Percentiles rank a stretch among this genome's conserved stretches.
These are phyloP conservation scores for Vitis riparia DNA, from an alignment of 164 flowering plant species.

Conservation along the genomic window DNA sequence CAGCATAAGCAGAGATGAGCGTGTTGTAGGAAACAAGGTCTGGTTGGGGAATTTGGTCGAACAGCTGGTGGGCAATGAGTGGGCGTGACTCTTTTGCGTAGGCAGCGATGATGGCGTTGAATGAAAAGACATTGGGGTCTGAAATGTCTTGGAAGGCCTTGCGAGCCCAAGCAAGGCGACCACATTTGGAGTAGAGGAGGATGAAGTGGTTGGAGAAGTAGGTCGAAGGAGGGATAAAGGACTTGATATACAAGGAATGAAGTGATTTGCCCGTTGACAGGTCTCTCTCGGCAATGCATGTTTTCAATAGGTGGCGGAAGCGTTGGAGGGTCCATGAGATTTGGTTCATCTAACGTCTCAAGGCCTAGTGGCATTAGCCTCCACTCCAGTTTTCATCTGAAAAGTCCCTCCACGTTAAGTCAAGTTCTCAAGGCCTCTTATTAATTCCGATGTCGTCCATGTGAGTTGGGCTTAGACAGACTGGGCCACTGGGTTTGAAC, in stretches of 20 bases:
- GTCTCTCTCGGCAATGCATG: conserved; percentile 52
- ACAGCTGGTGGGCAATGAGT: conserved; percentile 57
- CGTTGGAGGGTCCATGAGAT: conserved; percentile 19
- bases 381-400: no score
- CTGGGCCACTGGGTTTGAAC: no score
- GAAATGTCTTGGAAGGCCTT: conserved; percentile 46
- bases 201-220: conserved; percentile 86
- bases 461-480: no score
- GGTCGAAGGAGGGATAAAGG: conserved; percentile 54
- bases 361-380: neutral
- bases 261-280: conserved; percentile 61
- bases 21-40: conserved; percentile 84
- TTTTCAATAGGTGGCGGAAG: conserved; percentile 37
- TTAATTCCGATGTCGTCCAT: no score
- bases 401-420: no score
- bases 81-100: conserved; percentile 58
- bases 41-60: conserved; percentile 70
- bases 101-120: conserved; percentile 64
- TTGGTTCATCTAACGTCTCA: conserved; percentile 25
- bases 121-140: conserved; percentile 72
- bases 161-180: conserved; percentile 53
- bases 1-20: conserved; percentile 71
- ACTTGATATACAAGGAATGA: conserved; percentile 61
- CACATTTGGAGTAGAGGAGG: conserved; percentile 76
- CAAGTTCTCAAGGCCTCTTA: no score